Conservation (phyloP, 2,329 filamentous ascomycete genomes). For the Fusarium piperis region DNA sequence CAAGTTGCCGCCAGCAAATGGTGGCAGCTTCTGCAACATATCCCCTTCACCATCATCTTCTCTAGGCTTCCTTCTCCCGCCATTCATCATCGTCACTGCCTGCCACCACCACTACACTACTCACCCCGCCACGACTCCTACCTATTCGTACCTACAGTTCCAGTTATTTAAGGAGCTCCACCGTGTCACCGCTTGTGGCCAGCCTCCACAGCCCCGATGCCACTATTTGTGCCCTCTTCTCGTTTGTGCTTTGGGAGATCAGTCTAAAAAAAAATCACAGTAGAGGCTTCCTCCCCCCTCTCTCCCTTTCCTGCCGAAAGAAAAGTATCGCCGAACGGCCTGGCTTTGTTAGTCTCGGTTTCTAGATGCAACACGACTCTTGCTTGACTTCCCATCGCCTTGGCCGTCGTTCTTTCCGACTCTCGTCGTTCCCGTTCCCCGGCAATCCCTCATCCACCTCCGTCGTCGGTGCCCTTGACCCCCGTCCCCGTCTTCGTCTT, state of each 20-base stretch:
- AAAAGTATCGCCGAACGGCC: constrained; percentile 12
- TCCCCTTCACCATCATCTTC: background rate
- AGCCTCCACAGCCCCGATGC: constrained; percentile 34
- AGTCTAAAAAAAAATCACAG: constrained; percentile 24
- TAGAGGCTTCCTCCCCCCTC: constrained; percentile 4
- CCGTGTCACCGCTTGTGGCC: constrained; percentile 32
- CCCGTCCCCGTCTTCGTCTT: constrained; percentile 26
- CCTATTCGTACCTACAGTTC: background rate
- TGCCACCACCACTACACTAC: background rate
- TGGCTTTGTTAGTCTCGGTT: constrained; percentile 23
- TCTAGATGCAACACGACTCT: constrained; percentile 31
- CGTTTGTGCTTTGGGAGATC: constrained; percentile 10
- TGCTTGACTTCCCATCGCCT: constrained; percentile 28
- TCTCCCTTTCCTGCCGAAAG: constrained; percentile 1
- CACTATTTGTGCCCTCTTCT: constrained; percentile 24
- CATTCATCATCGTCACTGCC: constrained; percentile 8
- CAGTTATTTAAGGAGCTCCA: constrained; percentile 31
- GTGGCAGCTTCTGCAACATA: background rate
- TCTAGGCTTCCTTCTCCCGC: background rate
- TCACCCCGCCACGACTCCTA: background rate
- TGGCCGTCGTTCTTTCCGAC: constrained; percentile 13
- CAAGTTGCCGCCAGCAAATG: background rate
- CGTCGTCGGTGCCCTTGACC: constrained; percentile 15
- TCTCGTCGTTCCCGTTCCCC: constrained; percentile 2
- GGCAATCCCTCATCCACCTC: constrained; percentile 4